Conservation (phyloP, 306 rosid species). For the Vicia villosa region DNA sequence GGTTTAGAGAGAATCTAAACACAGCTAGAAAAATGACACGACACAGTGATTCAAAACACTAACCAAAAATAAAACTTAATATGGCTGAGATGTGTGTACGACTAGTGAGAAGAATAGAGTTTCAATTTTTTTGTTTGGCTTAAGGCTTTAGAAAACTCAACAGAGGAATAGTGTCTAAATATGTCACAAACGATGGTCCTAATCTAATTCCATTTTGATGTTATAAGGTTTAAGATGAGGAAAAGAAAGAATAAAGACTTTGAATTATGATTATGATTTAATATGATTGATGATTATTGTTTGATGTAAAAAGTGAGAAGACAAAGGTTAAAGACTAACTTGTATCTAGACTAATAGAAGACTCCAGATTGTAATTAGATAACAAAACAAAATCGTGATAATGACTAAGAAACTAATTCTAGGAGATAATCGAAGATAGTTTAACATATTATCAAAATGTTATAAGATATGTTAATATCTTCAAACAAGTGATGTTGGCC, state of each 20-base stretch:
- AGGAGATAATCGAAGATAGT: not conserved
- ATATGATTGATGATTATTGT: not conserved
- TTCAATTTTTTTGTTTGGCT: not conserved
- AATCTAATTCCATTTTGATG: not conserved
- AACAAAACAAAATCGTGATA: not conserved
- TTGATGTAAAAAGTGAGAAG: not conserved
- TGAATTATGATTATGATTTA: not conserved
- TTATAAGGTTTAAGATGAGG: not conserved
- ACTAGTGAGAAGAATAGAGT: not conserved
- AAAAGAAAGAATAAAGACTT: not conserved
- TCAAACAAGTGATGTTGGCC: not conserved
- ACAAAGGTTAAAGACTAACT: not conserved
- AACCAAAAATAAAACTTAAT: not conserved
- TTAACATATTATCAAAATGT: too few species aligned
- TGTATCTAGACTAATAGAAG: not conserved
- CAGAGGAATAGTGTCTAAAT: not conserved
- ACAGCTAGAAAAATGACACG: not conserved
- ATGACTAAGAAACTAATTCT: not conserved
- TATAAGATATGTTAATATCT: too few species aligned
- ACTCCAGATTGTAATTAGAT: not conserved
- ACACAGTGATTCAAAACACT: not conserved
- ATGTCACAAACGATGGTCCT: not conserved
- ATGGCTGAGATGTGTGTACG: not conserved
- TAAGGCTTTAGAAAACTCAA: not conserved
- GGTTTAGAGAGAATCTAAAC: not conserved